Conservation (phyloP, 495 filamentous ascomycete genomes). For the Penicillium subrubescens region DNA sequence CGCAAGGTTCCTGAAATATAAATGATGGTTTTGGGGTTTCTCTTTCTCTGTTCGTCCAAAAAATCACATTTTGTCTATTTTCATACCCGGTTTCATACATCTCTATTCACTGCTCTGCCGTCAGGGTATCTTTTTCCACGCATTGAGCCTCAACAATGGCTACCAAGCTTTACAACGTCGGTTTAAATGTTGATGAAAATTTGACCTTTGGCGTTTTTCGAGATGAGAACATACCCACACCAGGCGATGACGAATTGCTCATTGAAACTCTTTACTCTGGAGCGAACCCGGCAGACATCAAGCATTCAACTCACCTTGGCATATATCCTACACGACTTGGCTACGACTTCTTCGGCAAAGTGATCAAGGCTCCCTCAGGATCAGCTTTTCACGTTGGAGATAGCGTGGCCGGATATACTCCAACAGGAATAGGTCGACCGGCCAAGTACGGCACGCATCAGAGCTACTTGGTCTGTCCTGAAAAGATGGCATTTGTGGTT, state of each 20-base stretch:
- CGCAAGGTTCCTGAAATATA: too few relatives aligned
- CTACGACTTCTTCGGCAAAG: background rate
- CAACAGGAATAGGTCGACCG: background rate
- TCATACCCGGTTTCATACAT: background rate
- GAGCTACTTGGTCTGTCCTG: background rate
- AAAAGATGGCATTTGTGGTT: background rate
- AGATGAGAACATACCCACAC: background rate
- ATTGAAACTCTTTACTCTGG: background rate
- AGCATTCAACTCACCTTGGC: background rate
- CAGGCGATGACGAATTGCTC: background rate
- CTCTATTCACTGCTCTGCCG: background rate
- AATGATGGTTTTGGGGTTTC: too few relatives aligned
- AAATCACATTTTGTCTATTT: background rate
- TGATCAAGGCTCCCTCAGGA: background rate
- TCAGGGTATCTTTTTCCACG: background rate
- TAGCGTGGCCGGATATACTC: background rate
- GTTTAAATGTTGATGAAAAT: background rate
- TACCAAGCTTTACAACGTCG: background rate
- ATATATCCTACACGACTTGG: background rate
- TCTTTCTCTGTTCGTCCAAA: background rate
- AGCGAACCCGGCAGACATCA: background rate
- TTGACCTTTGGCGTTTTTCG: background rate
- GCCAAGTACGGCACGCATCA: background rate
- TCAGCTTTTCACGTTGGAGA: background rate
- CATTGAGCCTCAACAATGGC: background rate